Conservation (phyloP, 495 filamentous ascomycete species). For the Symbiotaphrina buchneri region DNA sequence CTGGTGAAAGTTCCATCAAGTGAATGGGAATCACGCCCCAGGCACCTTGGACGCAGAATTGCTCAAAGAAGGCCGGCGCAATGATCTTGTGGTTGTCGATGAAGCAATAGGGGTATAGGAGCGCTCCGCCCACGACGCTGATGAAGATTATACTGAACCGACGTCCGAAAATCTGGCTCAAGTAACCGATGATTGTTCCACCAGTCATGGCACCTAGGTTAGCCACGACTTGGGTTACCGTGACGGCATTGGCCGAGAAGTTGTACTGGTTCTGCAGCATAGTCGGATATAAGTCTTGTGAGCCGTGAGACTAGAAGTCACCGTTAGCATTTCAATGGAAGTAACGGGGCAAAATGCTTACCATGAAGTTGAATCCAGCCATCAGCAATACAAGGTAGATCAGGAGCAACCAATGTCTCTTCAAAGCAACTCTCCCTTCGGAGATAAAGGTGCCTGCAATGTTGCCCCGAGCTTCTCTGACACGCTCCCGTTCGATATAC, state of each 20-base stretch:
- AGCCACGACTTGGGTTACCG: slow-evolving; percentile 65
- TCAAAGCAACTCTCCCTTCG: slow-evolving; percentile 56
- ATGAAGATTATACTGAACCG: slow-evolving; percentile 63
- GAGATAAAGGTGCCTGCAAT: slow-evolving; percentile 38
- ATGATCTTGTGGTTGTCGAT: slow-evolving; percentile 36
- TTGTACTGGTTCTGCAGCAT: slow-evolving; percentile 59
- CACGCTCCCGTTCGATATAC: slow-evolving; percentile 35
- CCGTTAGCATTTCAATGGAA: slow-evolving; percentile 1
- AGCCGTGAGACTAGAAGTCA: slow-evolving; percentile 46
- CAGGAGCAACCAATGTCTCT: slow-evolving; percentile 56
- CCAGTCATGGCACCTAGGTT: slow-evolving; percentile 65
- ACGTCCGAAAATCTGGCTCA: slow-evolving; percentile 60
- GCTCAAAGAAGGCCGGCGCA: slow-evolving; percentile 75
- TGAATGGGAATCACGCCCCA: slow-evolving; percentile 72
- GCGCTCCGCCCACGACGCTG: slow-evolving; percentile 49
- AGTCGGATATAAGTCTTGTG: slow-evolving; percentile 78
- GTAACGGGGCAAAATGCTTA: slow-evolving; percentile 10
- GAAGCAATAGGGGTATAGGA: slow-evolving; percentile 69
- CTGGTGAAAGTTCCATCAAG: slow-evolving; percentile 70
- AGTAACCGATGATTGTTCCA: slow-evolving; percentile 58
- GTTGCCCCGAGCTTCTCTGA: slow-evolving; percentile 27
- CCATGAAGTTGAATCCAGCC: slow-evolving; percentile 86
- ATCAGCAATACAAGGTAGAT: slow-evolving; percentile 67
- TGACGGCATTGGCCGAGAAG: slow-evolving; percentile 48
- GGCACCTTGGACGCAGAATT: slow-evolving; percentile 74